A percentile compares a stretch with the other conserved stretches of the same genome.
Evolutionary conservation across 352 stramenopile species (phyloP).

Genomic region (Vaucheria bursata): DNA sequence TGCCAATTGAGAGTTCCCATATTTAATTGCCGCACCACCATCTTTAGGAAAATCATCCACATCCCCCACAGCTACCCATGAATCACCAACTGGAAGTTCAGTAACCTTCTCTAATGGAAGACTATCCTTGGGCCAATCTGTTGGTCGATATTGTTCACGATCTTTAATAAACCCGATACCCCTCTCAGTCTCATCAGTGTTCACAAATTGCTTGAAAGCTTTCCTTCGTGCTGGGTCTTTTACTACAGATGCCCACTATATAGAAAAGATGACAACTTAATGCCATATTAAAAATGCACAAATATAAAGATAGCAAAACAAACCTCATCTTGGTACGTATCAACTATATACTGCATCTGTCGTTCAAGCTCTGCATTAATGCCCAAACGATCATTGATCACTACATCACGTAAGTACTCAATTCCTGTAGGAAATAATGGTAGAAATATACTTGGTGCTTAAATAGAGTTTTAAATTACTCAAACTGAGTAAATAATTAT

Average conservation of each 20-base stretch:
- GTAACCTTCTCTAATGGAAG: slow-evolving; percentile 55
- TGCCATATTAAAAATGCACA: too few relatives aligned
- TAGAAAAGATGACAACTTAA: slow-evolving; percentile 1
- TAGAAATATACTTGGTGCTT: slow-evolving; percentile 57
- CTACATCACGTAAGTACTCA: slow-evolving; percentile 65
- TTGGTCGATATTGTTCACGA: slow-evolving; percentile 55
- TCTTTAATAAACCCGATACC: slow-evolving; percentile 73
- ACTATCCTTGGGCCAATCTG: slow-evolving; percentile 59
- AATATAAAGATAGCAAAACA: too few relatives aligned
- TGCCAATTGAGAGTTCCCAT: slow-evolving; percentile 74
- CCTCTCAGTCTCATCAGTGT: slow-evolving; percentile 66
- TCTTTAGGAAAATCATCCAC: slow-evolving; percentile 65
- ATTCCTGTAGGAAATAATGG: slow-evolving; percentile 50
- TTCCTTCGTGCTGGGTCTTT: slow-evolving; percentile 63
- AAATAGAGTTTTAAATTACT: too few relatives aligned
- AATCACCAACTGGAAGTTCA: slow-evolving; percentile 59
- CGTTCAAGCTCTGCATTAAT: slow-evolving; percentile 67
- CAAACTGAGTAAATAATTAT: too few relatives aligned
- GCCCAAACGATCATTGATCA: slow-evolving; percentile 76
- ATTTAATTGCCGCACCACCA: slow-evolving; percentile 69
- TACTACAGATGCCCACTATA: background rate
- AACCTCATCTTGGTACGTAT: slow-evolving; percentile 78
- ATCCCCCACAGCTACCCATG: slow-evolving; percentile 67
- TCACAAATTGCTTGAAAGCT: slow-evolving; percentile 79
- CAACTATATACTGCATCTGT: slow-evolving; percentile 74